Conservation (phyloP, 306 rosid species). For the Urtica urens region DNA sequence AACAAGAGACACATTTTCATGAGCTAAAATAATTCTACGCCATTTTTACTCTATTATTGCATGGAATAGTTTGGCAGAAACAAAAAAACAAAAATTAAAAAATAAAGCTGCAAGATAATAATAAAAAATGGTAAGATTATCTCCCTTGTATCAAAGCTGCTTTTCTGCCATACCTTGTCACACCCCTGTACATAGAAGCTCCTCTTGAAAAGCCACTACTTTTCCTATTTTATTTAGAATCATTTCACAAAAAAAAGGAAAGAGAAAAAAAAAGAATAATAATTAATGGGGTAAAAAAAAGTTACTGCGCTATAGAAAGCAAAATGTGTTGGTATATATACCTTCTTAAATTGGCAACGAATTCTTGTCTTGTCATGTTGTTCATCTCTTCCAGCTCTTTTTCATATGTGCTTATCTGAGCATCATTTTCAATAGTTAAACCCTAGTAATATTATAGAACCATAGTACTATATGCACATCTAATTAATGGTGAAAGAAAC, state of each 20-base stretch:
- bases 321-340: conserved; percentile 4
- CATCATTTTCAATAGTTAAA: conserved; percentile 15
- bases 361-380: conserved; percentile 89
- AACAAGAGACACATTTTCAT: background rate
- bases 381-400: conserved; percentile 94
- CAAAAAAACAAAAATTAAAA: conserved; percentile 9
- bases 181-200: conserved; percentile 98
- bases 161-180: conserved; percentile 86
- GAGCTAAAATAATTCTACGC: conserved; percentile 2
- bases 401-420: conserved; percentile 70
- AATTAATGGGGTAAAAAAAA: conserved; percentile 11
- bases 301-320: background rate
- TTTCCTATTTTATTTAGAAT: conserved; percentile 44
- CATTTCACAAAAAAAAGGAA: background rate
- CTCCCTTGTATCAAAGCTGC: conserved; percentile 34
- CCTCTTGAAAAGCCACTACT: conserved; percentile 99
- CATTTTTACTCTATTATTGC: conserved; percentile 24
- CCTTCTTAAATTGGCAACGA: conserved; percentile 98
- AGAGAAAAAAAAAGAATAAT: background rate
- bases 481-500: conserved; percentile 15
- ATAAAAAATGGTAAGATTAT: conserved; percentile 28
- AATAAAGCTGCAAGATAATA: conserved; percentile 30
- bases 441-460: background rate
- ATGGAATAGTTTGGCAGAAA: conserved; percentile 9
- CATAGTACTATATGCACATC: background rate